Base-by-base conservation (phyloP, 345 rosid genomes). In the Combretum micranthum region DNA sequence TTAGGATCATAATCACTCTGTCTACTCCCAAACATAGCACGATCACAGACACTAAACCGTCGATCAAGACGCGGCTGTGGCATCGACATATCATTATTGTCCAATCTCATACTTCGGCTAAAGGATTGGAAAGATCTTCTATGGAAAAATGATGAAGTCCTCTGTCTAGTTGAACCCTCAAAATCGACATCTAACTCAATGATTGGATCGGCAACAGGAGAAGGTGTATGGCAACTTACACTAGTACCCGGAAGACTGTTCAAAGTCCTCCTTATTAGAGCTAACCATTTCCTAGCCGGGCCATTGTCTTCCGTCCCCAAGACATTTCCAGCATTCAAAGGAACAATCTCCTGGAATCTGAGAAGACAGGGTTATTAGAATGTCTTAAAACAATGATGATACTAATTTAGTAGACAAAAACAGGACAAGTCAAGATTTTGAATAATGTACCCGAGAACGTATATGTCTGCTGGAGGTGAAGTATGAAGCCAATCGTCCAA, bases 261-360 rank as follows among this genome's bases (percentile, higher is more conserved):
- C 13, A 93, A 77, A n/a, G 89, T 88, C 83, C 73, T 82, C 72
- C 97, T 69, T 55, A 89, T 79, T 23, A 93, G 88, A 73, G 91
- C 77, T 13, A 84, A 68, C 99, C 99, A 93, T 80, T 93, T 93
- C 70, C 69, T 83, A 20, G 99, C 99, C 0, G 99, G 99, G n/a
- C 76, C 96, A 54, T 89, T 87, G 75, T 83, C 90, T 69, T 93
- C 99, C 5, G 96, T 80, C 16, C 99, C 99, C 74, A 93, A 66
- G 39, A 93, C 97, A 69, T 93, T 93, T 42, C 99, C 99, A 56
- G 99, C 99, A 78, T 93, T 93, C 62, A 93, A 57, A 69, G 99
- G 99, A 52, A 93, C 97, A 18, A 93, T 93, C 67, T 93, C 99
- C 80, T 93, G 99, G 70, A 93, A 89, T 53, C 99, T 93, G 77